These are phyloP conservation scores for Fusarium decemcellulare DNA, from an alignment of 2,329 filamentous ascomycete genomes.

Conservation along the genomic window DNA sequence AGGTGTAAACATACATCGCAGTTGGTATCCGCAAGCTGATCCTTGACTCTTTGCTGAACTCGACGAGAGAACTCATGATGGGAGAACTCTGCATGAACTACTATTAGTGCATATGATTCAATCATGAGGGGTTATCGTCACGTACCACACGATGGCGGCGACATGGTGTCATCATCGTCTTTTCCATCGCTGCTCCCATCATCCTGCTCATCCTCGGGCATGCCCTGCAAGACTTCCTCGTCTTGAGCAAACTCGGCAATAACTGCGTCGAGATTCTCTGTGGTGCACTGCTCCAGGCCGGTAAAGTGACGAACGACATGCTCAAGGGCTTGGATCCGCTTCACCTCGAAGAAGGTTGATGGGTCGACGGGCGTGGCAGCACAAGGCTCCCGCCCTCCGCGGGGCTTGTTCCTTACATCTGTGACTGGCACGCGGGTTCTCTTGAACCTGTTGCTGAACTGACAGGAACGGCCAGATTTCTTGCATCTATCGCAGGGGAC, in stretches of 20 bases:
- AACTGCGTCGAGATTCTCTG: conserved; percentile 13
- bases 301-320: conserved; percentile 35
- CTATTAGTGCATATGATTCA: background rate
- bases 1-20: conserved; percentile 11
- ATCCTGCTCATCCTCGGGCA: background rate
- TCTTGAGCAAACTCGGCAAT: background rate
- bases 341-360: conserved; percentile 25
- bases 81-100: conserved; percentile 29
- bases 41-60: conserved; percentile 25
- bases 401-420: background rate
- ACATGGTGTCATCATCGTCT: background rate
- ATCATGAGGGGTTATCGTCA: background rate
- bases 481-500: conserved; percentile 39
- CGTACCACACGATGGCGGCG: conserved; percentile 2
- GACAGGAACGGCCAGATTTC: conserved; percentile 23
- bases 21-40: background rate
- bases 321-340: conserved; percentile 37
- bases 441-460: conserved; percentile 33
- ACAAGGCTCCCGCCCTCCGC: background rate
- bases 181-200: conserved; percentile 3
- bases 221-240: background rate
- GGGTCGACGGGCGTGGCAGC: background rate
- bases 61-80: conserved; percentile 27
- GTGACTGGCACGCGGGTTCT: conserved; percentile 20
- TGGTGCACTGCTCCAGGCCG: conserved; percentile 29